Base-by-base conservation (phyloP, 2,329 filamentous ascomycete genomes). In the Fusarium sp. region DNA sequence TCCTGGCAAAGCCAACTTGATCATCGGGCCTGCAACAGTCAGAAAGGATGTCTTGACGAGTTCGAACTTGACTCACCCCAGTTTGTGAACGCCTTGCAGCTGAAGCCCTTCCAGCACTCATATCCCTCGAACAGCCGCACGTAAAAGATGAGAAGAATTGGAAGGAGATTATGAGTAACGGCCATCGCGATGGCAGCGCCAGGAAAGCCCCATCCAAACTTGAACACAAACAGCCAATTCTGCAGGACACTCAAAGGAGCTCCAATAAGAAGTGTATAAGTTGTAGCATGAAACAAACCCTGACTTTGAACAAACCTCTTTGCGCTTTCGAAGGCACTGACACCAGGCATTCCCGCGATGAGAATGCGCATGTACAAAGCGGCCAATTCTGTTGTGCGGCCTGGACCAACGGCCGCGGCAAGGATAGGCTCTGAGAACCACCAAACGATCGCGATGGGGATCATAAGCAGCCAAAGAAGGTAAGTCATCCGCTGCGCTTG, bases 261-360 rank as follows among this genome's bases (percentile, higher is more conserved):
- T 44, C 91, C 92, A 54, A 95, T 82, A 9, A 95, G 81, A 1
- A 96, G 85, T 2, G 94, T 91, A 77, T 93, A 94, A 10, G 94
- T 90, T 0, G 91, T 93, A 2, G 92, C 92, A 25, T 88, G 89
- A 81, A 96, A 95, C 3, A 94, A 84, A 6, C 93, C 93, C 80
- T 96, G 93, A 0, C 93, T 92, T 81, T 95, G 93, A 2, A 94
- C 88, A 74, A 92, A 96, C 49, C 93, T 88, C 80, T 96, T 96
- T 3, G 89, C 91, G 72, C 88, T 88, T 80, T 96, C 93, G 75
- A 95, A 95, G 4, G 87, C 87, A 3, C 92, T 91, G 75, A 92
- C 93, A 2, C 91, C 93, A 0, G 93, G 93, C 23, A 92, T 90
- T 49, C 93, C 92, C 5, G 90, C 73, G 10, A 94, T 87, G 13